phyloP scores from a whole-genome alignment of 441 rosid genomes.

The Monsonia emarginata region DNA sequence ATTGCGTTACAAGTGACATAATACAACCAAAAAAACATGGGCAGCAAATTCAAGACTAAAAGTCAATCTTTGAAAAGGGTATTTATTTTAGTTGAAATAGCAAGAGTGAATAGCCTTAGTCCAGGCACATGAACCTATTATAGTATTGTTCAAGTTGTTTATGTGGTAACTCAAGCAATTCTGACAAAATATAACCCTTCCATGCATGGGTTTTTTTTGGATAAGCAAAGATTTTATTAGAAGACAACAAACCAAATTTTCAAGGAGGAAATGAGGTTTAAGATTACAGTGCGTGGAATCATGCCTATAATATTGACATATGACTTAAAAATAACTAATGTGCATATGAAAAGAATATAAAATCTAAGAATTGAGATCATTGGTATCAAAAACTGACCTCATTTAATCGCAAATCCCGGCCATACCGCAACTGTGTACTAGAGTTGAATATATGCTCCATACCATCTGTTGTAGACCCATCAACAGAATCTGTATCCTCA shows the following conservation, averaged over 20 bases:
- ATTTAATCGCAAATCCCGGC: constrained; percentile 88
- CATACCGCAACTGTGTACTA: constrained; percentile 74
- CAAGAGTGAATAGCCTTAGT: neutral
- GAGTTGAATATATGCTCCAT: constrained; percentile 97
- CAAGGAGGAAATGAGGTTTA: too few relatives aligned
- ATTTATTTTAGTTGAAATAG: neutral
- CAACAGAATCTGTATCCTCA: constrained; percentile 71
- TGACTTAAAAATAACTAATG: neutral
- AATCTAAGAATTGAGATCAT: constrained; percentile 9
- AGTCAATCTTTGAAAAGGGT: neutral
- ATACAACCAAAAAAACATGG: neutral
- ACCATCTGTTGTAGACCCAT: constrained; percentile 79
- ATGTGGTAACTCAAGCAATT: neutral
- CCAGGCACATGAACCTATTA: neutral
- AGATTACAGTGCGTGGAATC: neutral
- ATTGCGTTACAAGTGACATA: neutral
- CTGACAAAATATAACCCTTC: neutral
- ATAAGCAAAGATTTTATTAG: neutral
- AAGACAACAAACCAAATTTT: too few relatives aligned
- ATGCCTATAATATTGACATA: neutral
- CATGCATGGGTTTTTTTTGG: too few relatives aligned
- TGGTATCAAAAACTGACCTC: constrained; percentile 45
- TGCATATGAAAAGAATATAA: neutral
- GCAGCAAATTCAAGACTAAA: neutral
- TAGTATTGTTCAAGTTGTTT: neutral